Evolutionary conservation across 2,329 filamentous ascomycete species (phyloP).

Genomic region (Periconia sp.): DNA sequence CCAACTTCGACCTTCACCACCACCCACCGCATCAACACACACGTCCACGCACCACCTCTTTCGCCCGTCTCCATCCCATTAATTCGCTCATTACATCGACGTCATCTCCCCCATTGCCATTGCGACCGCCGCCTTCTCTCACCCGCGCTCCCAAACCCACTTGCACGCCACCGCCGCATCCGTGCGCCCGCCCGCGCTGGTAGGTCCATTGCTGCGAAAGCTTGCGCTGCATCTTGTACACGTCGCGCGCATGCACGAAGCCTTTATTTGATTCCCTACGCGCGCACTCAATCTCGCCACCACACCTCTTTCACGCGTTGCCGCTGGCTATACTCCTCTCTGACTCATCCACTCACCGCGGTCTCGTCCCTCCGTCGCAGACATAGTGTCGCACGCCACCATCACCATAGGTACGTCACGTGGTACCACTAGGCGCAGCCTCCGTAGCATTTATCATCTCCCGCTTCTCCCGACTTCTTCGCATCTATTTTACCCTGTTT

Average conservation of each 20-base stretch:
- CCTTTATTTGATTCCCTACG: constrained; percentile 15
- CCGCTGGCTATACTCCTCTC: constrained; percentile 12
- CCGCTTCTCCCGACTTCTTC: neutral
- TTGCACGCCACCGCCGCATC: constrained; percentile 11
- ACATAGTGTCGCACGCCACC: constrained; percentile 24
- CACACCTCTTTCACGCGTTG: constrained; percentile 23
- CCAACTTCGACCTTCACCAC: constrained; percentile 14
- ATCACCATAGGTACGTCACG: constrained; percentile 34
- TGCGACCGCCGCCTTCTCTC: constrained; percentile 19
- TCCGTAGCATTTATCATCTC: neutral
- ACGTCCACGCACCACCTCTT: constrained; percentile 19
- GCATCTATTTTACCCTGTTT: neutral
- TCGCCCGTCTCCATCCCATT: constrained; percentile 18
- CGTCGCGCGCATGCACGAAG: constrained; percentile 22
- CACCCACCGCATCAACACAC: constrained; percentile 18
- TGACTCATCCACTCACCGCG: constrained; percentile 29
- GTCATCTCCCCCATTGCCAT: neutral
- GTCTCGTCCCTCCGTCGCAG: constrained; percentile 9
- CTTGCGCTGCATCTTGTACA: constrained; percentile 3
- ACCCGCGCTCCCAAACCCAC: constrained; percentile 19
- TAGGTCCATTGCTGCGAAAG: constrained; percentile 21
- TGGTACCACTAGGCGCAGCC: constrained; percentile 12
- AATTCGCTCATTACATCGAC: neutral
- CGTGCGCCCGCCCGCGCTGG: constrained; percentile 17
- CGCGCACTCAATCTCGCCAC: constrained; percentile 17